Conservation (phyloP, 1,284 basidiomycete genomes). For the Caloboletus firmus region DNA sequence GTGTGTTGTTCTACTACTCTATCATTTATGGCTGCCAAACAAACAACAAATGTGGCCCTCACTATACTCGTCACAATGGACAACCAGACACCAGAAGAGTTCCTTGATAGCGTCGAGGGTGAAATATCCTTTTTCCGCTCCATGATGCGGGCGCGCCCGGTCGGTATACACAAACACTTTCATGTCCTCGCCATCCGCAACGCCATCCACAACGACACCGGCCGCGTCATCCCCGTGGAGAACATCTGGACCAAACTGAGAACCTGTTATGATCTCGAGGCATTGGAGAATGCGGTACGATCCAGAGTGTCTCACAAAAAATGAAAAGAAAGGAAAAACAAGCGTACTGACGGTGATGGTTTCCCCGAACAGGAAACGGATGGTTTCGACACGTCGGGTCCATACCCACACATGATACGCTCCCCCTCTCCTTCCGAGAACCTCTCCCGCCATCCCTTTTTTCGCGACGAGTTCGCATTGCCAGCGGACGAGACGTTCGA, state of each 20-base stretch:
- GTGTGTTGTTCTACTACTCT: constrained; percentile 25
- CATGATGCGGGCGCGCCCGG: constrained; percentile 71
- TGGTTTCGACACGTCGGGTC: constrained; percentile 52
- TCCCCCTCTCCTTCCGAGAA: constrained; percentile 68
- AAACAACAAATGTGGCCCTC: constrained; percentile 8
- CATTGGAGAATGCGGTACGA: constrained; percentile 64
- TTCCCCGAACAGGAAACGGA: constrained; percentile 52
- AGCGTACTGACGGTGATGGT: background rate
- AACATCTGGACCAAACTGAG: constrained; percentile 75
- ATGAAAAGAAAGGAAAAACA: too few relatives aligned
- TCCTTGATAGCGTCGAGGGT: constrained; percentile 72
- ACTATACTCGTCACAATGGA: constrained; percentile 23
- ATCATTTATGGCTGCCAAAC: constrained; percentile 16
- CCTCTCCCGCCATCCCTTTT: constrained; percentile 65
- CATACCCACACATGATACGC: constrained; percentile 49
- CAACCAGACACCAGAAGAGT: constrained; percentile 35
- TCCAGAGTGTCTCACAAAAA: too few relatives aligned
- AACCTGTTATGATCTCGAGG: constrained; percentile 74
- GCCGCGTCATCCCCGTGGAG: constrained; percentile 57
- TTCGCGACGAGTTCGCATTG: constrained; percentile 64
- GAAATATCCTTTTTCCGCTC: constrained; percentile 81
- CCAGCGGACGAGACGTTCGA: constrained; percentile 62
- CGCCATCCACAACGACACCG: constrained; percentile 69
- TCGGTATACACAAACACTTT: constrained; percentile 78
- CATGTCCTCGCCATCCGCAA: constrained; percentile 74